Evolutionary conservation across 768 basidiomycete genomes (phyloP), one percentile per base, ranked within the genome.

Genomic region (Ramaria sp.): DNA sequence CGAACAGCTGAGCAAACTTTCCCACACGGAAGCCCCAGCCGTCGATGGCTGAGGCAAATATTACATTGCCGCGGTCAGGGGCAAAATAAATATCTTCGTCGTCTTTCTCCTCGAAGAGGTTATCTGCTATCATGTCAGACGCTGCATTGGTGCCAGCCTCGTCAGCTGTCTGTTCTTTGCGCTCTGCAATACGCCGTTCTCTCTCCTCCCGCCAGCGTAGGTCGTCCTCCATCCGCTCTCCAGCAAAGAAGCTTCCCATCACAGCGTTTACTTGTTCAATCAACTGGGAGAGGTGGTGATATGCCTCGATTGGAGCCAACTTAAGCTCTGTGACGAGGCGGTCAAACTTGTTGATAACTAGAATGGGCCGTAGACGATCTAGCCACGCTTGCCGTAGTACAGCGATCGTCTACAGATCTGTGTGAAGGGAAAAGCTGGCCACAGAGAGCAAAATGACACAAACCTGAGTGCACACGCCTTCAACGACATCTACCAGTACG

Each of bases 241-340:
- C 79, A 3, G 94, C 92, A 63, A 93, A 98, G 67, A 97, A 94
- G 55, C 81, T 81, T 0, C 96, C 96, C 92, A 98, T 95, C 49
- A 98, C 90, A 0, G 93, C 96, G 63, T 98, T 99, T 24, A 97
- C 94, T 62, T 96, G 90, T 66, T 98, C 95, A 50, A 99, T 90
- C 13, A 97, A 75, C 36, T 90, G 85, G 5, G 81, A 73, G n/a
- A 99, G 80, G 62, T 97, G 95, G 61, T 94, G 88, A 63, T 98
- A 90, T 1, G 92, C 94, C 66, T 98, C 96, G 2, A 82, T 73
- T 1, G 96, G 93, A 0, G 90, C 75, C 13, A 98, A 77, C 64
- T 90, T 88, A 50, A 99, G 81, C 65, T 98, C 96, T 20, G 88
- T 92, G 49, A 98, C 84, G 24, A 98, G 72, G 45, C 96, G 83